Base-by-base conservation (phyloP, 208 protist genomes). In the Strigomonas culicis region DNA sequence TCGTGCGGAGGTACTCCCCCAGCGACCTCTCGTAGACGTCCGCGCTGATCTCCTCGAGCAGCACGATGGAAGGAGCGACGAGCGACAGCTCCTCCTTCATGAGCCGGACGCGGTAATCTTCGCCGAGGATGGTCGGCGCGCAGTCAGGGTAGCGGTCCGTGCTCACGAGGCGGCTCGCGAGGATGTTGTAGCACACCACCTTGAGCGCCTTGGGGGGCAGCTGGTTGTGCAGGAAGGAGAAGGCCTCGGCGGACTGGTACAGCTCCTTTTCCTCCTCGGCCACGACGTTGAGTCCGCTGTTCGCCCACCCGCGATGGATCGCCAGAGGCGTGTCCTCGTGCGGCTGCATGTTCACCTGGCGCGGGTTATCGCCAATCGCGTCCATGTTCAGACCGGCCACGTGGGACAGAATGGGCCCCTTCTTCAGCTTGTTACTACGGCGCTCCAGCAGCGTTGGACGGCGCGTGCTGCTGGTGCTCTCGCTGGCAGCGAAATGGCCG, bases 101-200 rank as follows among this genome's bases (percentile, higher is more conserved):
- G 19, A 88, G 74, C 50, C 63, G 53, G n/a, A 88, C 49, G 24
- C 90, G 76, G 62, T 93, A 91, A 31, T 88, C 77, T 63, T 95
- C 86, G 22, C 77, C 81, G 36, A 95, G 75, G 27, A 80, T 79
- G 25, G 72, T 67, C 4, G 72, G 70, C 1, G 79, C 73, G 59
- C 90, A 93, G 69, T 74, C 50, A 15, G 80, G 79, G 65, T 92
- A 95, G n/a, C 75, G 61, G 57, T 93, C 84, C 6, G 82, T 89
- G 11, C 74, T 82, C 6, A 89, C 76, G 4, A 88, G 68, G n/a
- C 84, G 78, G 25, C 79, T 70, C 6, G 90, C 90, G 2, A 93
- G 57, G 53, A 95, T 86, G 65, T 95, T 95, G 67, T 95, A 93
- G 59, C 77, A 76, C 17, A 89, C 74, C 44, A 95, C 52, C 56